phyloP scores from a whole-genome alignment of 2,329 filamentous ascomycete species.

The Phialophora expanda region DNA sequence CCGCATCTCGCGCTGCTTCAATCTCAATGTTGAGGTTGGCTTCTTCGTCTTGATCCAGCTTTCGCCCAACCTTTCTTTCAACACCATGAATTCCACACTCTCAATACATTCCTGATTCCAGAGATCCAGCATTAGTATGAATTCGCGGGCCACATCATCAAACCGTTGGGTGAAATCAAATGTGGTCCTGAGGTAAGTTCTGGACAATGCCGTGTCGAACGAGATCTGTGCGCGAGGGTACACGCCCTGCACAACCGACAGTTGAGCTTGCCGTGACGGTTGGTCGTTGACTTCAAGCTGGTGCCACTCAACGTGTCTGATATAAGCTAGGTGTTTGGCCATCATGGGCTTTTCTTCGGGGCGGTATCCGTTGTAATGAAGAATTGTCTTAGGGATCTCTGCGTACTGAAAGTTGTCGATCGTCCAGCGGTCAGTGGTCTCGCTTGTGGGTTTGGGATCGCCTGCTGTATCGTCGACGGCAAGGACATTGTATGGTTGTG shows the following conservation, averaged over 20 bases:
- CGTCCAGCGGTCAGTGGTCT: neutral
- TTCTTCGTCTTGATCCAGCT: slow-evolving; percentile 2
- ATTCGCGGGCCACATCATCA: neutral
- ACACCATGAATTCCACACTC: neutral
- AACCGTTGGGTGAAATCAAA: neutral
- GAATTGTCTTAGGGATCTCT: neutral
- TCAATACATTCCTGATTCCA: slow-evolving; percentile 1
- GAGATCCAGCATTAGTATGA: slow-evolving; percentile 1
- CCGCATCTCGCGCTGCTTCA: neutral
- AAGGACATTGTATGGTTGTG: neutral
- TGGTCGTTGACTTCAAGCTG: neutral
- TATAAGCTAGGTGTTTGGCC: slow-evolving; percentile 2
- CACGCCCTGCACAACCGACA: neutral
- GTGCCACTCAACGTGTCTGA: neutral
- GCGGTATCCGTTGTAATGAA: neutral
- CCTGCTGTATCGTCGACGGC: neutral
- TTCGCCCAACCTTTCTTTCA: neutral
- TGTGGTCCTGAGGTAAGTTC: neutral
- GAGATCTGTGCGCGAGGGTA: neutral
- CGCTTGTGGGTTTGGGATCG: neutral
- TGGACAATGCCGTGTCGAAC: neutral
- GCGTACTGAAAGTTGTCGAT: neutral
- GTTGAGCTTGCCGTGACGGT: neutral
- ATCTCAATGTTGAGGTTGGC: neutral
- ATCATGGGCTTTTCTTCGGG: neutral